A percentile compares a stretch with the other conserved stretches of the same genome.
Conservation (phyloP, 1,139 yeast genomes). For the Trichomonascaceae sp. region DNA sequence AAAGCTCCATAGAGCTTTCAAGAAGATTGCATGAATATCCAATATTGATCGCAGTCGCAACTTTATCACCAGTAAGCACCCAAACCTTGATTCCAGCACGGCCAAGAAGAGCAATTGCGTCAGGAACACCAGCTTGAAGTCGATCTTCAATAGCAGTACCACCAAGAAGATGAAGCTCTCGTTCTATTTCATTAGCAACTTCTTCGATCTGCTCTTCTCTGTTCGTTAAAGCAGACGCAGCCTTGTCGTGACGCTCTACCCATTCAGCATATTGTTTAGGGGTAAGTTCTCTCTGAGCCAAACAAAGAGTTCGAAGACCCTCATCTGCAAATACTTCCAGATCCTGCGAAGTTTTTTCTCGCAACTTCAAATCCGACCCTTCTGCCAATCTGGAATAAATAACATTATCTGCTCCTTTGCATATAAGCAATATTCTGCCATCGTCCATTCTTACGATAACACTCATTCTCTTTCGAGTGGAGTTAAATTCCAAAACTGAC, state of each 20-base stretch:
- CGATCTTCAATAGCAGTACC: conserved; percentile 97
- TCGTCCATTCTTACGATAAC: conserved; percentile 61
- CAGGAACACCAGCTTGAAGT: conserved; percentile 91
- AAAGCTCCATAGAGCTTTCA: conserved; percentile 75
- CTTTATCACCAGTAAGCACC: conserved; percentile 95
- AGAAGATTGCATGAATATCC: conserved; percentile 90
- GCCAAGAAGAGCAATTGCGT: conserved; percentile 71
- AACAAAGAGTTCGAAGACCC: conserved; percentile 89
- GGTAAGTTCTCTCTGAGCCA: conserved; percentile 72
- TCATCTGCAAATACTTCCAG: conserved; percentile 88
- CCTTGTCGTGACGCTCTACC: conserved; percentile 62
- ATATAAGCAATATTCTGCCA: conserved; percentile 53
- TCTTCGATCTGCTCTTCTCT: conserved; percentile 72
- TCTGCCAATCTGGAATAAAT: conserved; percentile 57
- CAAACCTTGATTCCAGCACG: conserved; percentile 90
- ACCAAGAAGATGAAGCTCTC: conserved; percentile 64
- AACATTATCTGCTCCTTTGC: conserved; percentile 94
- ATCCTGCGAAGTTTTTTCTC: conserved; percentile 65
- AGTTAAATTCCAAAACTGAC: conserved; percentile 74
- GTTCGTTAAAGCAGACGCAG: conserved; percentile 61
- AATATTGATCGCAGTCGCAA: conserved; percentile 93
- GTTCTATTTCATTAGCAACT: conserved; percentile 74
- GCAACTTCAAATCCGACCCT: conserved; percentile 35
- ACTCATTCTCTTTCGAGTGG: conserved; percentile 96
- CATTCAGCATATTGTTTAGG: conserved; percentile 58